A percentile compares a stretch with the other conserved stretches of the same genome.
These are phyloP conservation scores for Verticillium tricorpus DNA, from an alignment of 2,329 filamentous ascomycete species.

Conservation along the genomic window DNA sequence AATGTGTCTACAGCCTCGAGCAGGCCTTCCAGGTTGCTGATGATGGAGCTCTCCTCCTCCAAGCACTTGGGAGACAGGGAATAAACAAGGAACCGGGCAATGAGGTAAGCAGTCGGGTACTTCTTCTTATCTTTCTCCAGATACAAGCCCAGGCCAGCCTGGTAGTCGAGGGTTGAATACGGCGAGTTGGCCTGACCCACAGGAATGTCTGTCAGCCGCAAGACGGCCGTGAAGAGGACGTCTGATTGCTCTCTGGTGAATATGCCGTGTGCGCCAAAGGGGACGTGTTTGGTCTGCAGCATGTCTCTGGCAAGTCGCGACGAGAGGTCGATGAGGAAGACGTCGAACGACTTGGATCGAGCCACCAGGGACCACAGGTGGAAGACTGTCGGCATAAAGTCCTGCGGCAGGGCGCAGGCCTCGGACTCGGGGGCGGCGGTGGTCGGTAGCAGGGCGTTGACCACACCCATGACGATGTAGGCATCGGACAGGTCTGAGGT, in stretches of 20 bases:
- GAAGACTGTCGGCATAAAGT: constrained; percentile 90
- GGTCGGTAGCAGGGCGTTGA: constrained; percentile 87
- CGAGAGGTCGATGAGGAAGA: constrained; percentile 82
- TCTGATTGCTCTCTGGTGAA: constrained; percentile 91
- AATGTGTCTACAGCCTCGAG: constrained; percentile 97
- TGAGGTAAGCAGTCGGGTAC: constrained; percentile 85
- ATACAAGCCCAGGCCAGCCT: constrained; percentile 77
- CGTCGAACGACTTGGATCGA: constrained; percentile 81
- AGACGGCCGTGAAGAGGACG: constrained; percentile 84
- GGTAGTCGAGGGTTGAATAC: constrained; percentile 80
- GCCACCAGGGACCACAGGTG: constrained; percentile 94
- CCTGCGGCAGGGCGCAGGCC: constrained; percentile 74
- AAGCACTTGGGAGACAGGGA: constrained; percentile 83
- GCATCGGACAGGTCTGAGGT: constrained; percentile 88
- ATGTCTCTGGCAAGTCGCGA: constrained; percentile 85
- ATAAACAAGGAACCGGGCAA: constrained; percentile 89
- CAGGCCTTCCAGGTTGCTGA: constrained; percentile 82
- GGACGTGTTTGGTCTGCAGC: constrained; percentile 66
- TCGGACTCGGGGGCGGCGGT: constrained; percentile 68
- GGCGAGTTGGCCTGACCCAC: constrained; percentile 94
- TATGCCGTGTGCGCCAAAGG: constrained; percentile 82
- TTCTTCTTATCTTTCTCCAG: constrained; percentile 92
- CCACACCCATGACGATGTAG: constrained; percentile 83
- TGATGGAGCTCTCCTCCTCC: constrained; percentile 70
- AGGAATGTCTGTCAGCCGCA: constrained; percentile 89